Conservation (phyloP, 768 basidiomycete genomes). For the Lactarius quietus region DNA sequence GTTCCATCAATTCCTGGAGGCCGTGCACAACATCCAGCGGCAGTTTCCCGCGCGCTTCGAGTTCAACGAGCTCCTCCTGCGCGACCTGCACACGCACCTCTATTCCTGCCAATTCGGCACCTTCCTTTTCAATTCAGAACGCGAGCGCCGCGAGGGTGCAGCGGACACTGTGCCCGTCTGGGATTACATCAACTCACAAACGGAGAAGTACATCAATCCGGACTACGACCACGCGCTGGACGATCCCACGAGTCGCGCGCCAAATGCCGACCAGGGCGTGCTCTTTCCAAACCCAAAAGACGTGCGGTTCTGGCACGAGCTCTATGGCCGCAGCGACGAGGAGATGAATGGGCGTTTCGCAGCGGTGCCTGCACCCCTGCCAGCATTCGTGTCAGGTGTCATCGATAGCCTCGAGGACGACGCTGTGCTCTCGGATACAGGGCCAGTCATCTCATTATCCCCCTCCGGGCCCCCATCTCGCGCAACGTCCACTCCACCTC, state of each 20-base stretch:
- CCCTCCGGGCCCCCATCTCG: conserved; percentile 44
- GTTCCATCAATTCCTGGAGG: conserved; percentile 97
- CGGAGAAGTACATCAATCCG: conserved; percentile 63
- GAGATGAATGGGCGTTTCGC: conserved; percentile 90
- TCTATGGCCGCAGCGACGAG: conserved; percentile 88
- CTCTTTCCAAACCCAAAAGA: conserved; percentile 84
- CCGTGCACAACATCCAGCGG: conserved; percentile 84
- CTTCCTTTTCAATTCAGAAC: conserved; percentile 89
- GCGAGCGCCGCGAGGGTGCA: conserved; percentile 63
- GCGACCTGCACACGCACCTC: conserved; percentile 82
- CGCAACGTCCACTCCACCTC: conserved; percentile 29
- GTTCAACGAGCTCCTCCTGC: conserved; percentile 86
- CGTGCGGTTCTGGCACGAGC: conserved; percentile 88
- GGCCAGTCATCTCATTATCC: conserved; percentile 13
- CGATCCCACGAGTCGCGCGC: conserved; percentile 56
- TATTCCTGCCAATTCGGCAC: conserved; percentile 96
- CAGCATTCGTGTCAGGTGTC: conserved; percentile 42
- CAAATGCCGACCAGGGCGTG: conserved; percentile 85
- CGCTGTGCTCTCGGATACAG: conserved; percentile 34
- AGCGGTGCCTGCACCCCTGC: conserved; percentile 42
- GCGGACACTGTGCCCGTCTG: conserved; percentile 69
- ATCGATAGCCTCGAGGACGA: conserved; percentile 62
- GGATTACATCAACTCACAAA: conserved; percentile 81
- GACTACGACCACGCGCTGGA: conserved; percentile 72
- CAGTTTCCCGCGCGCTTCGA: conserved; percentile 94